phyloP scores from a whole-genome alignment of 164 flowering plant species.

The Cinnamomum micranthum region DNA sequence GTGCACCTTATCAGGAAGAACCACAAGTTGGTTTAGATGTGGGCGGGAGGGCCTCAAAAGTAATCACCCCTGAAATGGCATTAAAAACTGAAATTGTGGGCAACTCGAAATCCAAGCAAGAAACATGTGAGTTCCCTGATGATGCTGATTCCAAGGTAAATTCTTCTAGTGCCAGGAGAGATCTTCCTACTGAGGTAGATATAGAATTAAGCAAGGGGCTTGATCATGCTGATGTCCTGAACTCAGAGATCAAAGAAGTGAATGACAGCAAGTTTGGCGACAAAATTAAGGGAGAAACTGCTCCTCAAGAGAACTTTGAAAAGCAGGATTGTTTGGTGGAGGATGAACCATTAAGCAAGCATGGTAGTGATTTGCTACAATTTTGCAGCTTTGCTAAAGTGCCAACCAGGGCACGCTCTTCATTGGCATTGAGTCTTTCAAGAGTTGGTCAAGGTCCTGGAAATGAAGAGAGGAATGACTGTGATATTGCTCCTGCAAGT shows the following conservation, averaged over 20 bases:
- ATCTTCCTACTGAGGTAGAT: neutral
- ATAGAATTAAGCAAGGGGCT: conserved; percentile 1
- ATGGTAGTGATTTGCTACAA: conserved; percentile 35
- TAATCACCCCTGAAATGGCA: conserved; percentile 22
- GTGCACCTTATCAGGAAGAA: conserved; percentile 27
- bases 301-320: conserved; percentile 16
- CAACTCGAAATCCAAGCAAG: conserved; percentile 26
- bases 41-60: conserved; percentile 19
- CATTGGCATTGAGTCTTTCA: conserved; percentile 30
- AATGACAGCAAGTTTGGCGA: conserved; percentile 21
- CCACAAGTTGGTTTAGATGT: conserved; percentile 24
- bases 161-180: neutral
- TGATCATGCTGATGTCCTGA: conserved; percentile 24
- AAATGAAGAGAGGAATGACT: conserved; percentile 22
- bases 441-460: conserved; percentile 25
- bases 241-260: conserved; percentile 19
- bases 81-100: conserved; percentile 26
- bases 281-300: conserved; percentile 28
- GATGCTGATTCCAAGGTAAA: neutral
- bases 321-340: conserved; percentile 19
- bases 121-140: conserved; percentile 24
- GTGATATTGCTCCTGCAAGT: conserved; percentile 14
- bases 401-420: conserved; percentile 60
- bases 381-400: conserved; percentile 45
- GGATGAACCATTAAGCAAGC: conserved; percentile 21